A percentile compares a stretch with the other conserved stretches of the same genome.
These are phyloP conservation scores for Verticillium alfalfae DNA, from an alignment of 2,329 filamentous ascomycete genomes.

Conservation along the genomic window DNA sequence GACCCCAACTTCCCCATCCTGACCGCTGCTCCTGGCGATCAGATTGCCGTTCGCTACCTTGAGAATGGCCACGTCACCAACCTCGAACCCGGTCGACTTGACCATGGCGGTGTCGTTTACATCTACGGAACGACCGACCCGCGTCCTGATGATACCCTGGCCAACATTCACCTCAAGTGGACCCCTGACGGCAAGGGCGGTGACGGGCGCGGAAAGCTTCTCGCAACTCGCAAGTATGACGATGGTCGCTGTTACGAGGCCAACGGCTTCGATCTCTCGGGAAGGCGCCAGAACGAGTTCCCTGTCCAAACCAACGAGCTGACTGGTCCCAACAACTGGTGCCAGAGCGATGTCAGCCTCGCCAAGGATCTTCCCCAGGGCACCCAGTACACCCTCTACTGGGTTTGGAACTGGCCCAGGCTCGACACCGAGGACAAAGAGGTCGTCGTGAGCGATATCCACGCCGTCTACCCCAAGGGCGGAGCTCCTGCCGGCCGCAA, in stretches of 20 bases:
- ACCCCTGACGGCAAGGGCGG: constrained; percentile 75
- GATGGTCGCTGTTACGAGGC: constrained; percentile 86
- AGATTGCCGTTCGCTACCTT: constrained; percentile 61
- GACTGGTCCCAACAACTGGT: constrained; percentile 60
- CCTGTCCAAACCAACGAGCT: constrained; percentile 42
- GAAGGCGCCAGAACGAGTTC: constrained; percentile 51
- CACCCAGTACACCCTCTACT: constrained; percentile 76
- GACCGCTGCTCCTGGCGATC: constrained; percentile 52
- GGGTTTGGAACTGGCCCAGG: constrained; percentile 93
- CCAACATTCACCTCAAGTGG: constrained; percentile 73
- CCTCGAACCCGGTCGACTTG: constrained; percentile 12
- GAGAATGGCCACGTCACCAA: constrained; percentile 75
- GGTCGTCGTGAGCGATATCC: neutral
- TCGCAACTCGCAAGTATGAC: constrained; percentile 77
- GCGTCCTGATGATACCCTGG: constrained; percentile 39
- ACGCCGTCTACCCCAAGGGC: constrained; percentile 28
- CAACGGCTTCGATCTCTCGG: constrained; percentile 55
- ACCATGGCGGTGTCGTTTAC: constrained; percentile 66
- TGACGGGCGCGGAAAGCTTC: constrained; percentile 67
- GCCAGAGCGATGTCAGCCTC: constrained; percentile 75
- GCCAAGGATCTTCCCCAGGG: constrained; percentile 59
- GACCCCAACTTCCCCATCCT: constrained; percentile 51
- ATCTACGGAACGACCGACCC: constrained; percentile 66
- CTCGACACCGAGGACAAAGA: constrained; percentile 35
- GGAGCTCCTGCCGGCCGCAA: constrained; percentile 14